Base-by-base conservation (phyloP, 768 basidiomycete species). In the Boletus tomentosulus region DNA sequence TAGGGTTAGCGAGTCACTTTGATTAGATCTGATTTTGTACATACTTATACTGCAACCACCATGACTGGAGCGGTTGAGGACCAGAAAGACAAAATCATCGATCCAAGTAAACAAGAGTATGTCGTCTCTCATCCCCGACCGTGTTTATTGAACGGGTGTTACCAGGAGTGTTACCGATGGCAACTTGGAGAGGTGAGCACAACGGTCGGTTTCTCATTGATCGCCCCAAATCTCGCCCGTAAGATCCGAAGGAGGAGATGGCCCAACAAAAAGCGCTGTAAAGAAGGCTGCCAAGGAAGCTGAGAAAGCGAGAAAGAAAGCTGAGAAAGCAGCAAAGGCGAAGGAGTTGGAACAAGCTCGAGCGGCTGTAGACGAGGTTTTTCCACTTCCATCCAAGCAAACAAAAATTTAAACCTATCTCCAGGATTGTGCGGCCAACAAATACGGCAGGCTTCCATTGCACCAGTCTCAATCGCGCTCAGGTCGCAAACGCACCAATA, bases 201-300 rank as follows among this genome's bases (percentile, higher is more conserved):
- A 16, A 13, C 24, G 19, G 31, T 16, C 35, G 31, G 7, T n/a
- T 24, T 43, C 38, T 31, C 0, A 50, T 50, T 55, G 45, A 37
- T 51, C 48, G 2, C 33, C 24, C 19, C 39, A 48, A 46, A 55
- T 31, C 55, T 43, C 27, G 19, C 35, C 43, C 48, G 31, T 7
- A 56, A 71, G 67, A 51, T 33, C 44, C 12, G 67, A 65, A 35
- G 59, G 31, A 15, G 70, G 62, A 31, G 71, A 76, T 38, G 87
- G 79, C 12, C 91, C 85, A 7, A 84, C 86, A 51, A 98, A 97
- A 75, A 90, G 77, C 63, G 92, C 95, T 62, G 69, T 92, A 54
- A 98, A 98, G 78, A 94, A 92, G 73, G 83, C 85, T 31, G 87
- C 87, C 31, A 98, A 97, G 71, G 87, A 88, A 45, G 87, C 85